Conservation (phyloP, 225 moss, liverwort and hornwort genomes). For the Thuidium tamariscinum region DNA sequence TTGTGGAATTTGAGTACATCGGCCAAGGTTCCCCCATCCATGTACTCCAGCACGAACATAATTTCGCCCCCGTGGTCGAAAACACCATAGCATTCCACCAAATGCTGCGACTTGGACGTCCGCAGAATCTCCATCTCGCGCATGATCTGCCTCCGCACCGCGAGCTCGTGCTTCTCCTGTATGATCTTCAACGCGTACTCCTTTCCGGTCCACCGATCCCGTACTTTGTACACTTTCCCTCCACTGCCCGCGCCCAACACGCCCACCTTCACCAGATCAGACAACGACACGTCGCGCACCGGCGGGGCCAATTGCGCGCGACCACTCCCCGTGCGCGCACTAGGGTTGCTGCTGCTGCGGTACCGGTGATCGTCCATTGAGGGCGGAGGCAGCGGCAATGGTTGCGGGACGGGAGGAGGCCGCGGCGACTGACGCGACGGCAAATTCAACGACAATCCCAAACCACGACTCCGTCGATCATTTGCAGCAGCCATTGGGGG, state of each 20-base stretch:
- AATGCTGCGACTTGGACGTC: constrained; percentile 61
- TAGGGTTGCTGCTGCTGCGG: constrained; percentile 11
- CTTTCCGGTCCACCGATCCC: constrained; percentile 58
- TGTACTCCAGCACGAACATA: constrained; percentile 80
- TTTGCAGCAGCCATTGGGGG: constrained; percentile 37
- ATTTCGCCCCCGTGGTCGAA: constrained; percentile 77
- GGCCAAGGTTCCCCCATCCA: constrained; percentile 87
- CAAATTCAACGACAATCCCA: constrained; percentile 54
- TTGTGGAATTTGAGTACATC: constrained; percentile 63
- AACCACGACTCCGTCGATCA: constrained; percentile 56
- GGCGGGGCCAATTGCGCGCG: constrained; percentile 6
- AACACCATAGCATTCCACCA: constrained; percentile 86
- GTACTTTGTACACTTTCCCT: constrained; percentile 90
- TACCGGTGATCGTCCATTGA: constrained; percentile 20
- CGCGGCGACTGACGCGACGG: constrained; percentile 47
- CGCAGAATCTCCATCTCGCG: constrained; percentile 88
- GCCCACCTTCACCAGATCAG: constrained; percentile 57
- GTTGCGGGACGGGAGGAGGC: constrained; percentile 57
- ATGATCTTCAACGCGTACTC: constrained; percentile 89
- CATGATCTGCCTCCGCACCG: constrained; percentile 74
- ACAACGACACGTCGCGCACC: constrained; percentile 40
- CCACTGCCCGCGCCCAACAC: constrained; percentile 79
- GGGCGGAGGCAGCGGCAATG: constrained; percentile 72
- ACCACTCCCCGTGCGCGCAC: background rate
- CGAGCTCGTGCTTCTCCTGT: constrained; percentile 87